Conservation (phyloP, 164 flowering plant species). For the Liquidambar formosana region DNA sequence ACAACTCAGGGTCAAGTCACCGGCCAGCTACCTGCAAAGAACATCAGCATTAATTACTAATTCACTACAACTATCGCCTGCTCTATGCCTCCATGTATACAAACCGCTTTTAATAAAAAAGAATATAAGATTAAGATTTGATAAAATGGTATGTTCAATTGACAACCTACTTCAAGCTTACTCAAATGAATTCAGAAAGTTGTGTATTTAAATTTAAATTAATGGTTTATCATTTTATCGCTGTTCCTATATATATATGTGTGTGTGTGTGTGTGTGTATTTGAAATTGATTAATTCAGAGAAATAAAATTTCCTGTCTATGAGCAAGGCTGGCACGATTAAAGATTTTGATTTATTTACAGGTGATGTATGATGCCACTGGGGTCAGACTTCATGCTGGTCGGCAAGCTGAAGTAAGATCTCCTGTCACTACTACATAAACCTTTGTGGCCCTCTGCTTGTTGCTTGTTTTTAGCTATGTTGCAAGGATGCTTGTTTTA, state of each 20-base stretch:
- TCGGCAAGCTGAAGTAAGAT: slow-evolving; percentile 86
- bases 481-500: too few relatives aligned
- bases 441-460: background rate
- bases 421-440: background rate
- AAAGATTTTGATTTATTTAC: slow-evolving; percentile 4
- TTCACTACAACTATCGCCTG: background rate
- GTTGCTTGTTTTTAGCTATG: background rate
- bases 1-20: background rate
- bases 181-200: too few relatives aligned
- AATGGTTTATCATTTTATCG: too few relatives aligned
- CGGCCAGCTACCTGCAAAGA: background rate
- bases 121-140: too few relatives aligned
- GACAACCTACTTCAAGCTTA: too few relatives aligned
- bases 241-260: background rate
- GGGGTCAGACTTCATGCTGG: slow-evolving; percentile 96
- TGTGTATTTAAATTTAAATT: too few relatives aligned
- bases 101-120: too few relatives aligned
- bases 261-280: too few relatives aligned
- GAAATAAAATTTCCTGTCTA: too few relatives aligned
- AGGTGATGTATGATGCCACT: slow-evolving; percentile 97
- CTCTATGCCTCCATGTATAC: too few relatives aligned
- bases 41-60: background rate
- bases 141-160: too few relatives aligned
- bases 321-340: background rate
- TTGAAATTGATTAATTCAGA: too few relatives aligned